These are phyloP conservation scores for Suillus variegatus DNA, from an alignment of 768 basidiomycete genomes.

Conservation along the genomic window DNA sequence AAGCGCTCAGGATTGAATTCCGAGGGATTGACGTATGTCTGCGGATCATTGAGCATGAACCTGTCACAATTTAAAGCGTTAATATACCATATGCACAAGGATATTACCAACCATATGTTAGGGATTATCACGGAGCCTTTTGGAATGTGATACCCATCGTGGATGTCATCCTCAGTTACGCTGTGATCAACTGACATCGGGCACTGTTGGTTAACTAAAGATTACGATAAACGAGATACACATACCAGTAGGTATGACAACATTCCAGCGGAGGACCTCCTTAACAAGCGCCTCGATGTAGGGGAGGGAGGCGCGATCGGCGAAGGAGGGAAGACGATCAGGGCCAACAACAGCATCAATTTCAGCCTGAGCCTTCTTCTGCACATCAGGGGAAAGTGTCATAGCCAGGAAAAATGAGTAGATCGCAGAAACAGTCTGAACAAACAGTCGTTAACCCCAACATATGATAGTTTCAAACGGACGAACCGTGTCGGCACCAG, in stretches of 20 bases:
- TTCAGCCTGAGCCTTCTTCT: slow-evolving; percentile 25
- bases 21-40: slow-evolving; percentile 34
- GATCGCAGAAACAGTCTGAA: slow-evolving; percentile 17
- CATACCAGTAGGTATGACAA: slow-evolving; percentile 17
- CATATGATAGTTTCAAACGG: slow-evolving; percentile 30
- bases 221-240: slow-evolving; percentile 38
- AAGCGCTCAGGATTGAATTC: slow-evolving; percentile 38
- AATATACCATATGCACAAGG: neutral
- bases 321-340: slow-evolving; percentile 21
- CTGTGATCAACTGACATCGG: slow-evolving; percentile 12
- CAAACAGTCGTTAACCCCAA: neutral
- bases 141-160: slow-evolving; percentile 19
- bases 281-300: slow-evolving; percentile 27
- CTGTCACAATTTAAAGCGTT: slow-evolving; percentile 26
- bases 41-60: slow-evolving; percentile 53
- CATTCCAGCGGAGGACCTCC: slow-evolving; percentile 29
- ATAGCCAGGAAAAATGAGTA: slow-evolving; percentile 28
- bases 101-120: slow-evolving; percentile 26
- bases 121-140: slow-evolving; percentile 26
- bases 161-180: slow-evolving; percentile 22
- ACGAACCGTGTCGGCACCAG: slow-evolving; percentile 47
- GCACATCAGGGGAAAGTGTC: slow-evolving; percentile 24
- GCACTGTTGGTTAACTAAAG: slow-evolving; percentile 34
- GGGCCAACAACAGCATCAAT: slow-evolving; percentile 25
- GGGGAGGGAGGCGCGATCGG: slow-evolving; percentile 24